A percentile compares a stretch with the other conserved stretches of the same genome.
These are phyloP conservation scores for Metrosideros polymorpha DNA, from an alignment of 441 rosid species.

Conservation along the genomic window DNA sequence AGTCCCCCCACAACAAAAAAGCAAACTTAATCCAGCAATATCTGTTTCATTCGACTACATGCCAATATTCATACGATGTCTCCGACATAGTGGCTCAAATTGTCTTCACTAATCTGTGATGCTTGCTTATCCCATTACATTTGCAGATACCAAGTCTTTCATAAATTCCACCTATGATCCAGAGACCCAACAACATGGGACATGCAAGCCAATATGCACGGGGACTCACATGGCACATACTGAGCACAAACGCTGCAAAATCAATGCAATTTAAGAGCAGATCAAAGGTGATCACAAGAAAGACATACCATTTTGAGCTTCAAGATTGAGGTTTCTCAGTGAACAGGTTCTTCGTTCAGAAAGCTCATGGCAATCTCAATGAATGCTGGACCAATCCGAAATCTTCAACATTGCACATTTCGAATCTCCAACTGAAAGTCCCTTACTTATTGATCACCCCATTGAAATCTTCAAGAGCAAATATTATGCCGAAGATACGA, in stretches of 20 bases:
- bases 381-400: not conserved
- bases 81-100: not conserved
- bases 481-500: not conserved
- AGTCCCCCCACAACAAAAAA: not conserved
- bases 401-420: not conserved
- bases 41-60: not conserved
- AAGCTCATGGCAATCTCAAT: not conserved
- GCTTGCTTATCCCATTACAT: not conserved
- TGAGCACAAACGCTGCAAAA: not conserved
- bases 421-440: not conserved
- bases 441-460: not conserved
- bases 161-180: not conserved
- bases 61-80: not conserved
- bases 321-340: not conserved
- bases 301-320: not conserved
- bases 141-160: not conserved
- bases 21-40: not conserved
- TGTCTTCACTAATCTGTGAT: not conserved
- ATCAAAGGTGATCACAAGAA: not conserved
- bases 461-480: not conserved
- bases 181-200: not conserved
- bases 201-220: not conserved
- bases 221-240: not conserved
- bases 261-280: not conserved
- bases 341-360: not conserved